A percentile compares a stretch with the other conserved stretches of the same genome.
These are phyloP conservation scores for Nothophytophthora sp. DNA, from an alignment of 352 stramenopile genomes.

Conservation along the genomic window DNA sequence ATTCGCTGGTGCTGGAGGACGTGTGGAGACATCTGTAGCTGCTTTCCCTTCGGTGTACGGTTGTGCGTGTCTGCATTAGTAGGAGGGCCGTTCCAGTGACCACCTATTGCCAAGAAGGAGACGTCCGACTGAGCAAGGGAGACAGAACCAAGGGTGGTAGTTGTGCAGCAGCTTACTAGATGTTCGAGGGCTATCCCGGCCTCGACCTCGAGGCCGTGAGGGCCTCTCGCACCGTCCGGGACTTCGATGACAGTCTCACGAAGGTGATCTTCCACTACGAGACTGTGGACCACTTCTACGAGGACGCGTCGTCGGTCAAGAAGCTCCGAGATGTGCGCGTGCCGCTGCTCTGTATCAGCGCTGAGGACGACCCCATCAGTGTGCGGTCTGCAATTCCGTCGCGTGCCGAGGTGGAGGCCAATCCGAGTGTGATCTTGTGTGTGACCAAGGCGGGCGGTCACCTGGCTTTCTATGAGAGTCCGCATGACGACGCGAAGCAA, in stretches of 20 bases:
- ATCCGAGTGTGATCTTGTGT: conserved; percentile 57
- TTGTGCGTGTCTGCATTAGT: too few species aligned
- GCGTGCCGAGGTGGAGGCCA: conserved; percentile 27
- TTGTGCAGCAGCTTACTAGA: too few species aligned
- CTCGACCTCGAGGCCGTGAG: conserved; percentile 44
- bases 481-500: conserved; percentile 1
- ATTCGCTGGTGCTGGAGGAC: too few species aligned
- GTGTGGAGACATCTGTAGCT: too few species aligned
- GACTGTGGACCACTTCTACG: conserved; percentile 51
- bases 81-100: too few species aligned
- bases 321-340: conserved; percentile 36
- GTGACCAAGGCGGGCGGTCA: conserved; percentile 59
- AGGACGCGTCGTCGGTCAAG: conserved; percentile 45
- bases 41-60: too few species aligned
- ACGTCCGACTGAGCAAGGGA: conserved; percentile 35
- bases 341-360: conserved; percentile 59
- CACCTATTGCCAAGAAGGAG: too few species aligned
- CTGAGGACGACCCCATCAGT: conserved; percentile 57
- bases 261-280: conserved; percentile 51
- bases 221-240: conserved; percentile 29
- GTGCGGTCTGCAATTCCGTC: conserved; percentile 30
- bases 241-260: conserved; percentile 66
- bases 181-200: conserved; percentile 40
- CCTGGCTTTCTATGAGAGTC: conserved; percentile 60
- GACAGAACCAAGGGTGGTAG: too few species aligned